Evolutionary conservation across 768 basidiomycete species (phyloP).

Genomic region (Tylopilus balloui): DNA sequence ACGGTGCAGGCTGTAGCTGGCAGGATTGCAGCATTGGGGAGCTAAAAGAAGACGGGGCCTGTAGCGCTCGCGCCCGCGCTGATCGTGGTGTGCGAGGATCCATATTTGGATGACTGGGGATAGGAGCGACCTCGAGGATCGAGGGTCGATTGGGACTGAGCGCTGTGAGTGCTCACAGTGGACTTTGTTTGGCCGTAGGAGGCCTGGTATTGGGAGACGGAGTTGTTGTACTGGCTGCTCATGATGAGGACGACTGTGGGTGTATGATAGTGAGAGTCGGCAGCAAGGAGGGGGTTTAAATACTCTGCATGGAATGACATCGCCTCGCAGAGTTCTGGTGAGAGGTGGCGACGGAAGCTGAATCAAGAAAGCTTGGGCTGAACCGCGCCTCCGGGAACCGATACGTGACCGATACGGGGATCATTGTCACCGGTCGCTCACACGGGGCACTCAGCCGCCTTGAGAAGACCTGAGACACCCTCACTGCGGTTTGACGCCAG

Average conservation of each 20-base stretch:
- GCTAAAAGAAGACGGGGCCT: slow-evolving; percentile 59
- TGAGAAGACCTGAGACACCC: slow-evolving; percentile 13
- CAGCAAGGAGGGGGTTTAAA: slow-evolving; percentile 22
- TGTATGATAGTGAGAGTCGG: neutral
- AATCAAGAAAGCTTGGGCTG: slow-evolving; percentile 20
- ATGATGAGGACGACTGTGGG: slow-evolving; percentile 12
- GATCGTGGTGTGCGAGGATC: slow-evolving; percentile 36
- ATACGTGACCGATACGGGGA: slow-evolving; percentile 22
- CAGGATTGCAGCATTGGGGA: neutral
- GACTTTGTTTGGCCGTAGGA: slow-evolving; percentile 22
- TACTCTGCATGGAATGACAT: slow-evolving; percentile 19
- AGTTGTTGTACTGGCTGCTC: slow-evolving; percentile 24
- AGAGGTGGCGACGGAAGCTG: slow-evolving; percentile 16
- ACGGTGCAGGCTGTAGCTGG: neutral
- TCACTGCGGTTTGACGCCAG: slow-evolving; percentile 11
- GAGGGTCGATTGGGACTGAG: slow-evolving; percentile 19
- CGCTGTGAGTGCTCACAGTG: slow-evolving; percentile 4
- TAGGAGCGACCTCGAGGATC: slow-evolving; percentile 23
- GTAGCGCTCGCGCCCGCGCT: slow-evolving; percentile 46
- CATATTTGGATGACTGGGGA: slow-evolving; percentile 22
- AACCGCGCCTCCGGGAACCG: slow-evolving; percentile 30
- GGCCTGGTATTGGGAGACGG: slow-evolving; percentile 15
- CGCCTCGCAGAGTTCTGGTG: slow-evolving; percentile 25
- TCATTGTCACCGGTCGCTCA: slow-evolving; percentile 16
- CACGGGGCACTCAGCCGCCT: slow-evolving; percentile 11